Evolutionary conservation across 2,329 filamentous ascomycete genomes (phyloP).

Genomic region (Ophiobolus disseminans): DNA sequence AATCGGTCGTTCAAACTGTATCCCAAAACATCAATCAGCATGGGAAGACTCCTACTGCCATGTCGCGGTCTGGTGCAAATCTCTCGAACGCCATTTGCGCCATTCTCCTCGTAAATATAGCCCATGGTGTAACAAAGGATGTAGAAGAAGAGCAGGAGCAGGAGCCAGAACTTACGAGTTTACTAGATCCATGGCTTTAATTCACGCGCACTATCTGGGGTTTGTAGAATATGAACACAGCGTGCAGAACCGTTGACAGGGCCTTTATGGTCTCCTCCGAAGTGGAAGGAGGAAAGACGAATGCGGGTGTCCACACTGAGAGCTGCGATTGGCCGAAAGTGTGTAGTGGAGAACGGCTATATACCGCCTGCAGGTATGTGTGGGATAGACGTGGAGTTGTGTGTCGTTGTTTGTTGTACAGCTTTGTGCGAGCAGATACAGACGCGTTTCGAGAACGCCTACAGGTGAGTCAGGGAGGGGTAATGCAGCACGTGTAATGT

Average conservation of each 20-base stretch:
- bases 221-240: constrained; percentile 24
- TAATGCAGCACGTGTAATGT: constrained; percentile 27
- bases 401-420: constrained; percentile 44
- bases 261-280: constrained; percentile 24
- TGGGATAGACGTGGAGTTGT: constrained; percentile 29
- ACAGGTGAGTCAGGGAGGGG: constrained; percentile 39
- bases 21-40: constrained; percentile 49
- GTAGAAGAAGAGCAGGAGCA: constrained; percentile 9
- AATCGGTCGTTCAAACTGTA: constrained; percentile 87
- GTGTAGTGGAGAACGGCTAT: constrained; percentile 21
- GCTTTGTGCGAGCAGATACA: constrained; percentile 23
- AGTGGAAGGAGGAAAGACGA: constrained; percentile 19
- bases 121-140: constrained; percentile 27
- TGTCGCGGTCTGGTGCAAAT: constrained; percentile 34
- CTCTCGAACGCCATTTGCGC: constrained; percentile 26
- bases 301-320: constrained; percentile 34
- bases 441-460: constrained; percentile 18
- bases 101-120: constrained; percentile 25
- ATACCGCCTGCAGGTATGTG: constrained; percentile 23
- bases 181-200: constrained; percentile 50
- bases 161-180: constrained; percentile 46
- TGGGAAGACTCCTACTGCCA: constrained; percentile 45
- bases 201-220: constrained; percentile 33
- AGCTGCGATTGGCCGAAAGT: constrained; percentile 30
- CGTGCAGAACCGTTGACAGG: constrained; percentile 24